Evolutionary conservation across 2,329 filamentous ascomycete genomes (phyloP).

Genomic region (Mycocentrospora acerina): DNA sequence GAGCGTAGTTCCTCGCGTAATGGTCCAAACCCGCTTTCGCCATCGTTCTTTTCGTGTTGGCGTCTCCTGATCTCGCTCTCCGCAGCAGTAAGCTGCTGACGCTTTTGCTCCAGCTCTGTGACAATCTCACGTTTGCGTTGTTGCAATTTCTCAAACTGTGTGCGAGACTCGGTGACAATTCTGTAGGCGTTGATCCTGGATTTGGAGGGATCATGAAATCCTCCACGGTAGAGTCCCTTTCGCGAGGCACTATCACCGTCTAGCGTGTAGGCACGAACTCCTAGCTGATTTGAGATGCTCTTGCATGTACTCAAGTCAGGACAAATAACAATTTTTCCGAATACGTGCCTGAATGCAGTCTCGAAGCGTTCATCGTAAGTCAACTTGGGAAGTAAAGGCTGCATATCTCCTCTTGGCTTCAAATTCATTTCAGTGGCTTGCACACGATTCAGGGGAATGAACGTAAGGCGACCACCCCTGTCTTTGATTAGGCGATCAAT

Average conservation of each 20-base stretch:
- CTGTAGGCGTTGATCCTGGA: slow-evolving; percentile 87
- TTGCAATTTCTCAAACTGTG: slow-evolving; percentile 69
- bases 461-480: slow-evolving; percentile 84
- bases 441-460: slow-evolving; percentile 87
- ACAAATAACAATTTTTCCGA: slow-evolving; percentile 92
- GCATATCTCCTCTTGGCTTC: slow-evolving; percentile 81
- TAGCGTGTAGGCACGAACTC: slow-evolving; percentile 88
- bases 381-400: slow-evolving; percentile 83
- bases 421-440: slow-evolving; percentile 71
- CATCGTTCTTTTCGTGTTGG: slow-evolving; percentile 73
- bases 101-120: slow-evolving; percentile 71
- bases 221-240: slow-evolving; percentile 91
- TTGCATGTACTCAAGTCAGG: slow-evolving; percentile 83
- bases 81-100: slow-evolving; percentile 87
- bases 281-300: slow-evolving; percentile 89
- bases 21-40: slow-evolving; percentile 80
- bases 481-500: slow-evolving; percentile 77
- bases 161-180: slow-evolving; percentile 71
- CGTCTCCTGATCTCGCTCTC: slow-evolving; percentile 80
- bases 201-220: slow-evolving; percentile 82
- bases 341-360: slow-evolving; percentile 88
- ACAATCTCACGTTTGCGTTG: slow-evolving; percentile 66
- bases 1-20: slow-evolving; percentile 73
- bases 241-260: slow-evolving; percentile 95
- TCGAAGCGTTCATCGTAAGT: slow-evolving; percentile 76